Conservation (phyloP, 305 asterid species). For the Andrographis paniculata region DNA sequence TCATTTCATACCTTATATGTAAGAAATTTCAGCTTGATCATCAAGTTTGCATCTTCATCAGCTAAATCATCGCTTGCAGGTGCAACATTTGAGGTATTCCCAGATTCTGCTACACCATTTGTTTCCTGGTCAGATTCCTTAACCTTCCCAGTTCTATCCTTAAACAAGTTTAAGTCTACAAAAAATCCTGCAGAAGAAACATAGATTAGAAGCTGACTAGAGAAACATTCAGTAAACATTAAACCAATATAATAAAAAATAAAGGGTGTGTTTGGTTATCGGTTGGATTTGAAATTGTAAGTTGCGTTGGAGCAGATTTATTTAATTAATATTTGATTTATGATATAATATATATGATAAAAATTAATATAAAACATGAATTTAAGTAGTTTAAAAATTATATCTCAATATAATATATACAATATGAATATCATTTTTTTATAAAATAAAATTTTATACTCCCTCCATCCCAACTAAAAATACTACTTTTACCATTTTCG, state of each 20-base stretch:
- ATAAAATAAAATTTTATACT: too few species aligned
- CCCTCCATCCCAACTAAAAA: too few species aligned
- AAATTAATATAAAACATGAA: too few species aligned
- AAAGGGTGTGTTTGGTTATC: too few species aligned
- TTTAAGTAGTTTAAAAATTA: too few species aligned
- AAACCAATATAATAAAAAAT: not conserved
- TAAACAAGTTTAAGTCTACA: constrained; percentile 78
- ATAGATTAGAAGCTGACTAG: constrained; percentile 17
- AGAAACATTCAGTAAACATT: not conserved
- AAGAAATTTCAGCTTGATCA: constrained; percentile 96
- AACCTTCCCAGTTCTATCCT: constrained; percentile 48
- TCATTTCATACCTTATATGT: constrained; percentile 67
- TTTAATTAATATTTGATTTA: too few species aligned
- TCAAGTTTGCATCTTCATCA: constrained; percentile 98
- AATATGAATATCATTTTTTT: too few species aligned
- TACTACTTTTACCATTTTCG: too few species aligned
- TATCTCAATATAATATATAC: too few species aligned
- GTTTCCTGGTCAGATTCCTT: constrained; percentile 31
- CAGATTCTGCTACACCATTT: constrained; percentile 26
- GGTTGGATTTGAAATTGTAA: too few species aligned
- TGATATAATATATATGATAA: too few species aligned
- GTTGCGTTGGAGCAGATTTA: too few species aligned
- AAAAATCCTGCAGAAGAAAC: constrained; percentile 67
- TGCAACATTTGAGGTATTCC: constrained; percentile 26
- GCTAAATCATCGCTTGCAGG: constrained; percentile 52